phyloP scores from a whole-genome alignment of 2,329 filamentous ascomycete species.

The Colletotrichum echinochloae region DNA sequence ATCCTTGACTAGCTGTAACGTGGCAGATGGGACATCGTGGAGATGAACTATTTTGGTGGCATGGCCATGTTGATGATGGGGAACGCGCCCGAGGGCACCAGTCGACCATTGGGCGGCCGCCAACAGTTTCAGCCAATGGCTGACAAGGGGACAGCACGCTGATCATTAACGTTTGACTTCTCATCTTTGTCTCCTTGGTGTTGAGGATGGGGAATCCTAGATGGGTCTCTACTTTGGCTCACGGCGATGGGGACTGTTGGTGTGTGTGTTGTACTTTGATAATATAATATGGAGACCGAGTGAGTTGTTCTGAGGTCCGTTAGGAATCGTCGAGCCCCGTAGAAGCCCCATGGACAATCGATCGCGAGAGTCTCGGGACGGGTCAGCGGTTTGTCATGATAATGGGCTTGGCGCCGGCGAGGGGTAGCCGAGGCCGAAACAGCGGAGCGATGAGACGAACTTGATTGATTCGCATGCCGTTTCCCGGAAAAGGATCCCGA shows the following conservation, averaged over 20 bases:
- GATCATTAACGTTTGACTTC: not conserved
- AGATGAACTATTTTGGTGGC: not conserved
- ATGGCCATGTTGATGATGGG: not conserved
- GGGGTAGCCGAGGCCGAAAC: slow-evolving; percentile 24
- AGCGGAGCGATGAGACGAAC: not conserved
- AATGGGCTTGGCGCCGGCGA: slow-evolving; percentile 19
- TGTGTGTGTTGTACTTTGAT: not conserved
- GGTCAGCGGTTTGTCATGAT: not conserved
- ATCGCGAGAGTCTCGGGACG: slow-evolving; percentile 4
- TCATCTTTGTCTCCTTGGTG: not conserved
- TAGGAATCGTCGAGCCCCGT: slow-evolving; percentile 11
- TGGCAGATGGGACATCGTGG: not conserved
- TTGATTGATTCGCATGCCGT: slow-evolving; percentile 1
- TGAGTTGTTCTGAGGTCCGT: not conserved
- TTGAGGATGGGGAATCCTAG: not conserved
- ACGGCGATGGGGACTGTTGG: not conserved
- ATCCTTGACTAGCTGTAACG: not conserved
- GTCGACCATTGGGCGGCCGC: not conserved
- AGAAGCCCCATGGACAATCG: slow-evolving; percentile 22
- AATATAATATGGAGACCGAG: not conserved
- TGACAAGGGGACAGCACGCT: not conserved
- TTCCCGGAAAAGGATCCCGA: slow-evolving; percentile 28
- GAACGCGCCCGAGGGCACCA: slow-evolving; percentile 6
- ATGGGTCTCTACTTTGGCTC: not conserved
- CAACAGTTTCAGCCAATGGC: not conserved